Conservation (phyloP, 192 early-diverging fungal genomes). For the Radiomyces spectabilis region DNA sequence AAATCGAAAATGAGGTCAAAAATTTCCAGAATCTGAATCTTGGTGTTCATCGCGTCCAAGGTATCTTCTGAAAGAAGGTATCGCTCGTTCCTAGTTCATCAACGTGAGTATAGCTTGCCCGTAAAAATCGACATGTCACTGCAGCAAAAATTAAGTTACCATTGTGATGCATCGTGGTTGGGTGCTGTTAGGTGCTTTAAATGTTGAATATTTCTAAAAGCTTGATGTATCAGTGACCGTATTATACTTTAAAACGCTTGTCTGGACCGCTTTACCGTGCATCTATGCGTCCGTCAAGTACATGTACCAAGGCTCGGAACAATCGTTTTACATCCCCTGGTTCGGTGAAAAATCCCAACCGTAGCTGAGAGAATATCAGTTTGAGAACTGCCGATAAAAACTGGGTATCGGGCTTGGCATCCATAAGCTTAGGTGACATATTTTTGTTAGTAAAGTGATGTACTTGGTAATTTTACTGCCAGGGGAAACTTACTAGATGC, state of each 20-base stretch:
- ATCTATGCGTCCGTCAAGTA: constrained; percentile 17
- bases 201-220: constrained; percentile 7
- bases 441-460: too few species aligned
- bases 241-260: too few species aligned
- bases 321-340: constrained; percentile 4
- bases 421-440: not conserved
- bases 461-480: not conserved
- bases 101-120: too few species aligned
- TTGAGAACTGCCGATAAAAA: constrained; percentile 10
- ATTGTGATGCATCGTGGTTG: not conserved
- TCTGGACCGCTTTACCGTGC: not conserved
- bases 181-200: not conserved
- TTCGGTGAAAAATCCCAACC: constrained; percentile 7
- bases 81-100: constrained; percentile 14
- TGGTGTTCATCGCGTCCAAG: constrained; percentile 9
- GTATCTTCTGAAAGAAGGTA: constrained; percentile 8
- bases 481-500: not conserved
- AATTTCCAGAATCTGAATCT: constrained; percentile 12
- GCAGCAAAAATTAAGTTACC: too few species aligned
- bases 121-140: too few species aligned
- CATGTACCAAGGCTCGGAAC: constrained; percentile 10
- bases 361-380: constrained; percentile 5
- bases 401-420: not conserved
- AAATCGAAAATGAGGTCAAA: constrained; percentile 19
- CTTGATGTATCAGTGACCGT: too few species aligned